phyloP scores from a whole-genome alignment of 176 grass and related monocot species.

The Carex littledalei region DNA sequence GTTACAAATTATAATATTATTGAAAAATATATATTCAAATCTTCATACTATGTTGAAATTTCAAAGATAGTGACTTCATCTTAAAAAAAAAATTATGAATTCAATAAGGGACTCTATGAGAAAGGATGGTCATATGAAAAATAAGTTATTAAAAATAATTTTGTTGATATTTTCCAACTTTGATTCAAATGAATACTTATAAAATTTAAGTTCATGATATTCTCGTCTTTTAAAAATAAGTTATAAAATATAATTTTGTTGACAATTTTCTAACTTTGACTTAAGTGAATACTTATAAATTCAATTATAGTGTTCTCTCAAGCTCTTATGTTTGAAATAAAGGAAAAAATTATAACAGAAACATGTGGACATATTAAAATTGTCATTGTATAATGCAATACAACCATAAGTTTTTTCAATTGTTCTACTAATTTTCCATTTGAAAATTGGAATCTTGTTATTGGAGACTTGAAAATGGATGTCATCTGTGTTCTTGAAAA shows the following conservation, averaged over 20 bases:
- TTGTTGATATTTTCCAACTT: neutral
- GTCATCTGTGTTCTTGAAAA: neutral
- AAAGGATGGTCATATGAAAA: neutral
- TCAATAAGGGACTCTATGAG: neutral
- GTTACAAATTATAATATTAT: neutral
- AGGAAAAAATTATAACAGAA: neutral
- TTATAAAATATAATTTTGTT: too few relatives aligned
- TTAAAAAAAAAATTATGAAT: too few relatives aligned
- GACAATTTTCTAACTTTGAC: neutral
- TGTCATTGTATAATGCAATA: neutral
- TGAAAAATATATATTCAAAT: neutral
- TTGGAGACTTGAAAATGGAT: neutral
- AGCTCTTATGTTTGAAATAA: neutral
- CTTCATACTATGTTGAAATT: neutral
- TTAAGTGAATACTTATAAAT: neutral
- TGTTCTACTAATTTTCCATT: neutral
- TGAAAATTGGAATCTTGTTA: neutral
- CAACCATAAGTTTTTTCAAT: neutral
- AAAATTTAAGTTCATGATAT: too few relatives aligned
- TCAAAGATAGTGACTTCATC: neutral
- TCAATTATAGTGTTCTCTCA: neutral
- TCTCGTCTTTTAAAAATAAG: too few relatives aligned
- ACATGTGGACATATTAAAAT: too few relatives aligned
- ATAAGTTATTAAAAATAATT: neutral
- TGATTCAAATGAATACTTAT: too few relatives aligned